Conservation (phyloP, 805 yeast genomes). For the Lipomyces mesembrius region DNA sequence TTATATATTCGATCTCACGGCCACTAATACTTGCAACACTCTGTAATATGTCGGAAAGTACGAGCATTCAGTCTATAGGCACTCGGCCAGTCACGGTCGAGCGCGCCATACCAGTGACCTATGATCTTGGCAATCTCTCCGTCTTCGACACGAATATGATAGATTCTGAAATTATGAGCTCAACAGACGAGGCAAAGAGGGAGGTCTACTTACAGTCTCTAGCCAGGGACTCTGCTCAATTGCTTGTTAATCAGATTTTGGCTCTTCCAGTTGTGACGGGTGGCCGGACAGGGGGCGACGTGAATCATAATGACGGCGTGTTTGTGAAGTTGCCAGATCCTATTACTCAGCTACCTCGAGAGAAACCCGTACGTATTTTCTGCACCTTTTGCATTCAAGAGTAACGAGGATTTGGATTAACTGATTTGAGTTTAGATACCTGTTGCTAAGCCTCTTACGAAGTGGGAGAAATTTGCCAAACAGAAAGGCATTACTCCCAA, state of each 20-base stretch:
- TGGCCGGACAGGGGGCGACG: constrained; percentile 66
- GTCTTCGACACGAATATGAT: constrained; percentile 89
- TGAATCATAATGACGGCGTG: constrained; percentile 69
- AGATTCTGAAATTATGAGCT: constrained; percentile 59
- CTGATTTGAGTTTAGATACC: constrained; percentile 56
- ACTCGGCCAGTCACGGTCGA: constrained; percentile 79
- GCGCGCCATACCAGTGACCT: constrained; percentile 85
- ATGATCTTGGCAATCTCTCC: constrained; percentile 88
- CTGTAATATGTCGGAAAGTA: neutral
- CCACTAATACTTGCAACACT: neutral
- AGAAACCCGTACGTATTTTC: constrained; percentile 60
- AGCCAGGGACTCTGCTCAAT: constrained; percentile 91
- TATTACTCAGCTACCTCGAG: constrained; percentile 82
- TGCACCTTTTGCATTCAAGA: neutral
- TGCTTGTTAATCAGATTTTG: constrained; percentile 84
- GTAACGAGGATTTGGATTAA: neutral
- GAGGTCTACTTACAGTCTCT: constrained; percentile 67
- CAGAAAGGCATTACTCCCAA: constrained; percentile 92
- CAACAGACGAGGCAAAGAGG: constrained; percentile 54
- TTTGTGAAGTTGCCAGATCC: constrained; percentile 86
- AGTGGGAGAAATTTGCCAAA: constrained; percentile 96
- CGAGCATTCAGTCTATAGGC: constrained; percentile 13
- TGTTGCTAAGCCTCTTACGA: constrained; percentile 86
- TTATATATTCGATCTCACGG: neutral
- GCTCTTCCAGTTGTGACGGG: constrained; percentile 89